Evolutionary conservation across 1,284 basidiomycete genomes (phyloP).

Genomic region (Stereum hirsutum): DNA sequence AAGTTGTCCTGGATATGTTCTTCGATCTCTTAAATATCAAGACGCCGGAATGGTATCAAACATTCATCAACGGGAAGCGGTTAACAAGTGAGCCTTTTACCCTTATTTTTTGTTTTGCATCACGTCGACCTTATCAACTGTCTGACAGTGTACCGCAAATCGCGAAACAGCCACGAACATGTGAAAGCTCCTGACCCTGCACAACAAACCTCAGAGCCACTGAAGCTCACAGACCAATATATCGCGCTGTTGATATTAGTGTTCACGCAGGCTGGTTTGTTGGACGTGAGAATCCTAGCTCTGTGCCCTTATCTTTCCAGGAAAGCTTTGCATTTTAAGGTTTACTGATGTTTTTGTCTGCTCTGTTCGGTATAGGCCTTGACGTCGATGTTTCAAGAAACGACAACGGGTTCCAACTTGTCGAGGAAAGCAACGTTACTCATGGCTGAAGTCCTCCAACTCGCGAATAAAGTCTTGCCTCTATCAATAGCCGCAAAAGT

Average conservation of each 20-base stretch:
- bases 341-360: slow-evolving; percentile 7
- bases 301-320: background rate
- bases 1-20: slow-evolving; percentile 89
- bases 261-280: slow-evolving; percentile 80
- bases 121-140: too few relatives aligned
- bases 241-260: slow-evolving; percentile 84
- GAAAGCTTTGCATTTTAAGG: background rate
- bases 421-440: slow-evolving; percentile 85
- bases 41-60: slow-evolving; percentile 82
- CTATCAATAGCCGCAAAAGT: slow-evolving; percentile 74
- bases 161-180: too few relatives aligned
- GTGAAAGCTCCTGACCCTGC: slow-evolving; percentile 21
- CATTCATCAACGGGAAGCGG: slow-evolving; percentile 81
- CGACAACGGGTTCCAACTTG: slow-evolving; percentile 56
- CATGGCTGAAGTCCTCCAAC: slow-evolving; percentile 86
- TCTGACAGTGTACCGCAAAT: slow-evolving; percentile 57
- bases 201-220: slow-evolving; percentile 46
- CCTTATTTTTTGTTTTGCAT: slow-evolving; percentile 1
- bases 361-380: slow-evolving; percentile 80
- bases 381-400: slow-evolving; percentile 75
- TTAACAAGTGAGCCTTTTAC: slow-evolving; percentile 59
- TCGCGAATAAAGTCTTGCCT: slow-evolving; percentile 87
- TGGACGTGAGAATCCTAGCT: slow-evolving; percentile 54
- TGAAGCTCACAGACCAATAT: slow-evolving; percentile 91
- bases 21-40: slow-evolving; percentile 91